Percentiles rank a stretch among this genome's conserved stretches.
phyloP scores from a whole-genome alignment of 2,329 filamentous ascomycete species.

The Fragosphaeria purpurea region DNA sequence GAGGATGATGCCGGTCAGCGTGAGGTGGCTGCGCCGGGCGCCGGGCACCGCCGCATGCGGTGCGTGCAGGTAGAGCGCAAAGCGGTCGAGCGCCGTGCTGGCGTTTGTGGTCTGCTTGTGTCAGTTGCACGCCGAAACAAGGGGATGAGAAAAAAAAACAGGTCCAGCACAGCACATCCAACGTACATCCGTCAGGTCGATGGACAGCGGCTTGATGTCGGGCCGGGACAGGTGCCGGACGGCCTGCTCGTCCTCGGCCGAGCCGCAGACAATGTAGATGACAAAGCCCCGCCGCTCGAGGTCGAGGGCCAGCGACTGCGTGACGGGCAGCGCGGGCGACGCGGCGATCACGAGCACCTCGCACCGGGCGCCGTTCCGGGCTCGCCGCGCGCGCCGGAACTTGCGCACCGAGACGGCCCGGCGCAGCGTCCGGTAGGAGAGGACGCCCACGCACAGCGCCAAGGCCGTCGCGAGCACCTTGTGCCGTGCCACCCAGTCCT shows the following conservation, averaged over 20 bases:
- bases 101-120: slow-evolving; percentile 52
- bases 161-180: neutral
- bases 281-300: slow-evolving; percentile 87
- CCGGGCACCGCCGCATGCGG: slow-evolving; percentile 69
- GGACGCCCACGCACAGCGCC: slow-evolving; percentile 60
- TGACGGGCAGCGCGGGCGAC: slow-evolving; percentile 75
- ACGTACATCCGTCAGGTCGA: slow-evolving; percentile 73
- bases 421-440: slow-evolving; percentile 41
- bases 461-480: slow-evolving; percentile 64
- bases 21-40: slow-evolving; percentile 64
- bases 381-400: slow-evolving; percentile 64
- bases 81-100: slow-evolving; percentile 59
- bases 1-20: slow-evolving; percentile 69
- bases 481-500: slow-evolving; percentile 64
- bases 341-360: slow-evolving; percentile 86
- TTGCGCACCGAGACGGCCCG: slow-evolving; percentile 50
- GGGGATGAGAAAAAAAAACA: neutral
- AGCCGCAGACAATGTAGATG: slow-evolving; percentile 80
- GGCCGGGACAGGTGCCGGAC: slow-evolving; percentile 66
- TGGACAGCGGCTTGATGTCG: slow-evolving; percentile 71
- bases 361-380: slow-evolving; percentile 70
- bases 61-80: slow-evolving; percentile 59
- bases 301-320: slow-evolving; percentile 72
- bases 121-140: neutral
- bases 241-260: slow-evolving; percentile 71